Evolutionary conservation across 352 stramenopile species (phyloP), one percentile per base, ranked within the genome.

Genomic region (Phytophthora hibernalis): DNA sequence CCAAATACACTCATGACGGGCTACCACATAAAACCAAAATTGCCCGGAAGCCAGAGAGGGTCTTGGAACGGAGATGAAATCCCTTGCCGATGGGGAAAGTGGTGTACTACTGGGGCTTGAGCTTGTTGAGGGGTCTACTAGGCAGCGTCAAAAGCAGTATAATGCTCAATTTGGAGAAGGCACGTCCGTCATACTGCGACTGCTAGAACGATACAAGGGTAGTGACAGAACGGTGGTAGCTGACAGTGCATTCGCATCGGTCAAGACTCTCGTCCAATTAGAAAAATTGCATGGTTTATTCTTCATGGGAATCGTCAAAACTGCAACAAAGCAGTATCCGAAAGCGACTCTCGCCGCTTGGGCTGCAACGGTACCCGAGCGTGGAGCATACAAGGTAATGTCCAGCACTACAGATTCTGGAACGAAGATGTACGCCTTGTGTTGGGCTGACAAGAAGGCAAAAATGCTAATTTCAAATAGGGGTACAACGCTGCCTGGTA

Each of bases 11-110:
- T 40, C 11, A 13, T 40, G 33, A 40, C 10, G 33, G 33, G 15
- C 15, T 40, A n/a, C 33, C 33, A 40, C 33, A 40, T 40, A 40
- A 40, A 40, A 40, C 33, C 33, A 40, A 40, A 40, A 40, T 40
- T 40, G 9, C 4, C 15, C 11, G 33, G 33, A 40, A 40, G 15
- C 33, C 33, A 13, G 33, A 13, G 33, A 40, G 15, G 33, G 33
- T 40, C 33, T 40, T n/a, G 33, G 33, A n/a, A 40, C 33, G 11
- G 33, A 40, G 15, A 4, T 40, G 2, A 40, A 40, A 40, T 13
- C 33, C 11, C 11, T 40, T 40, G 33, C 33, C 11, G 33, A 40
- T 40, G 33, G 33, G 4, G 11, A 40, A n/a, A 40, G 33, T n/a
- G 33, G 33, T n/a, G 33, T 40, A n/a, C 3, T 40, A 3, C 33